A percentile compares a stretch with the other conserved stretches of the same genome.
These are phyloP conservation scores for Staphylotrichum tortipilum DNA, from an alignment of 495 filamentous ascomycete species.

Conservation along the genomic window DNA sequence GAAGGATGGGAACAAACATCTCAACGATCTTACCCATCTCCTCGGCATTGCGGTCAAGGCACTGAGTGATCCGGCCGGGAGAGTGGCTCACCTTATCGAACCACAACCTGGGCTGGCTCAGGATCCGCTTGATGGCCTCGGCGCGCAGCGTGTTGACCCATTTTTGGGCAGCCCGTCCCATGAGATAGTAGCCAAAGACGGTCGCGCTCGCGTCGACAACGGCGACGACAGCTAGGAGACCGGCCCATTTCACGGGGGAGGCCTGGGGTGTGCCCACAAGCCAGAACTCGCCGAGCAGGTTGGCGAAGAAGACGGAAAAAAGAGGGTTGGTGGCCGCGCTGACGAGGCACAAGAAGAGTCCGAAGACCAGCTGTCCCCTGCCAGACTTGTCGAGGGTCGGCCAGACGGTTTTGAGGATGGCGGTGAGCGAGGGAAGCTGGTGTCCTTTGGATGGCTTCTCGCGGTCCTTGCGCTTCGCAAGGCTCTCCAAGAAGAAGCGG, in stretches of 20 bases:
- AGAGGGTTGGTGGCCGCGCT: conserved; percentile 64
- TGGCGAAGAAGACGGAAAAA: conserved; percentile 71
- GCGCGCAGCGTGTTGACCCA: conserved; percentile 72
- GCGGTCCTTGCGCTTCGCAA: conserved; percentile 15
- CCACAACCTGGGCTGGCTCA: conserved; percentile 77
- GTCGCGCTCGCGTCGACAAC: conserved; percentile 53
- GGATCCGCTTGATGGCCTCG: conserved; percentile 57
- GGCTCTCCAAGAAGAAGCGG: conserved; percentile 21
- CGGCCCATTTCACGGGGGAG: conserved; percentile 48
- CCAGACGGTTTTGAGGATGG: conserved; percentile 68
- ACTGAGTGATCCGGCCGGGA: conserved; percentile 52
- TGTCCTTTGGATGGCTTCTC: conserved; percentile 1
- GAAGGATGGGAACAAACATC: conserved; percentile 61
- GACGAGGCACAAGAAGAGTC: conserved; percentile 50
- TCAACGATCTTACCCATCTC: conserved; percentile 78
- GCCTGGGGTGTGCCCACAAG: conserved; percentile 30
- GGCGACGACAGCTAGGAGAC: conserved; percentile 61
- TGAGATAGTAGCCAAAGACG: conserved; percentile 57
- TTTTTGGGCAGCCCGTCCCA: conserved; percentile 62
- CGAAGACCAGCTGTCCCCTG: conserved; percentile 50
- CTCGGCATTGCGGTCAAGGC: conserved; percentile 75
- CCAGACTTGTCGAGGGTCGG: conserved; percentile 48
- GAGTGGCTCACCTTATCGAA: conserved; percentile 67
- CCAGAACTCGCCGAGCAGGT: conserved; percentile 65
- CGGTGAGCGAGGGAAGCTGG: conserved; percentile 34